A percentile compares a stretch with the other conserved stretches of the same genome.
Evolutionary conservation across 2,329 filamentous ascomycete genomes (phyloP).

Genomic region (Aureobasidium sp.): DNA sequence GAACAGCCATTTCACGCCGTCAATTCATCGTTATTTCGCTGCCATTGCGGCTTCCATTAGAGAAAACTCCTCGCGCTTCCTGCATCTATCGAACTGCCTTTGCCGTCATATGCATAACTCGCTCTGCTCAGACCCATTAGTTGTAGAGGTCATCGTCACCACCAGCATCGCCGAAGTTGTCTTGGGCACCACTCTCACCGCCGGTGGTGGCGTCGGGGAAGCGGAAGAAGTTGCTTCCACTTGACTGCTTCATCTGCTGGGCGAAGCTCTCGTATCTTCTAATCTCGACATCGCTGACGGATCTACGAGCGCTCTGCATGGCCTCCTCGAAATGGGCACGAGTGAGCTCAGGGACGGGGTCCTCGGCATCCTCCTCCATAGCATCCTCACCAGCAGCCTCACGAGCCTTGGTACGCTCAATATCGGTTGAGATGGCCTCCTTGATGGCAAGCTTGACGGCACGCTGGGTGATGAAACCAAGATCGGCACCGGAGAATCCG

Average conservation of each 20-base stretch:
- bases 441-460: slow-evolving; percentile 99
- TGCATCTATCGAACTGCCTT: slow-evolving; percentile 6
- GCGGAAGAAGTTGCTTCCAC: slow-evolving; percentile 88
- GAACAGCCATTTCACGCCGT: slow-evolving; percentile 14
- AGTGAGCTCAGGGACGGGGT: slow-evolving; percentile 92
- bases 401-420: slow-evolving; percentile 81
- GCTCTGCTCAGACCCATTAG: slow-evolving; percentile 47
- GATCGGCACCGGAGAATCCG: slow-evolving; percentile 98
- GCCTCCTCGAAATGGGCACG: slow-evolving; percentile 98
- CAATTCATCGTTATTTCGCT: not conserved
- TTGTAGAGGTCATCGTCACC: slow-evolving; percentile 90
- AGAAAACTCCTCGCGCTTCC: not conserved
- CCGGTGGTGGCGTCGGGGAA: slow-evolving; percentile 55
- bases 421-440: slow-evolving; percentile 82
- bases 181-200: slow-evolving; percentile 10
- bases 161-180: slow-evolving; percentile 20
- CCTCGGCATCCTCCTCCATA: slow-evolving; percentile 80
- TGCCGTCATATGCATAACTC: slow-evolving; percentile 1
- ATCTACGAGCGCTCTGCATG: slow-evolving; percentile 89
- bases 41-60: slow-evolving; percentile 13
- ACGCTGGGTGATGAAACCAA: slow-evolving; percentile 97
- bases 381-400: slow-evolving; percentile 76
- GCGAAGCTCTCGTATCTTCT: slow-evolving; percentile 97
- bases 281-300: slow-evolving; percentile 94
- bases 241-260: slow-evolving; percentile 98